These are phyloP conservation scores for Botrytis byssoidea DNA, from an alignment of 2,329 filamentous ascomycete genomes.

Conservation along the genomic window DNA sequence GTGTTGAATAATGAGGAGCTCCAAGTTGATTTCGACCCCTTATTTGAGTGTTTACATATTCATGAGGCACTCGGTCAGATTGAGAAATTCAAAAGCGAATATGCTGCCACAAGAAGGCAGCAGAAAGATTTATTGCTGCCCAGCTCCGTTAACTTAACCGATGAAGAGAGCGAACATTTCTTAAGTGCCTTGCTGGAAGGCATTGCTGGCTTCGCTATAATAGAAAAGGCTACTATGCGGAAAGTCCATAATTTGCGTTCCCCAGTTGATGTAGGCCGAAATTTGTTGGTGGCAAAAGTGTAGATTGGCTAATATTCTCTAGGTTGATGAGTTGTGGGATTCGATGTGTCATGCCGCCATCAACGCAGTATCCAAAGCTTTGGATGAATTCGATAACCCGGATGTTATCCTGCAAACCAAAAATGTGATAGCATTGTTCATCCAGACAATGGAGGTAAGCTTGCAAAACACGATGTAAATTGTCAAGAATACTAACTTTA, in stretches of 20 bases:
- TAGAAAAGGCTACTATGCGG: slow-evolving; percentile 91
- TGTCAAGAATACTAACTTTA: slow-evolving; percentile 16
- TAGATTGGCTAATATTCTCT: slow-evolving; percentile 25
- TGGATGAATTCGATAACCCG: slow-evolving; percentile 80
- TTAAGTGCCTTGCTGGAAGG: slow-evolving; percentile 90
- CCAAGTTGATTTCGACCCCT: slow-evolving; percentile 88
- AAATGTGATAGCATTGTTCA: slow-evolving; percentile 86
- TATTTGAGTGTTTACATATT: slow-evolving; percentile 95
- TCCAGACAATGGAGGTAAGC: slow-evolving; percentile 92
- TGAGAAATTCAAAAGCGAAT: slow-evolving; percentile 87
- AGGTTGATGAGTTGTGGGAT: slow-evolving; percentile 98
- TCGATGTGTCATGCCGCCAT: slow-evolving; percentile 93
- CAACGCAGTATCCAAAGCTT: slow-evolving; percentile 72
- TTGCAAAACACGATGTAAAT: background rate
- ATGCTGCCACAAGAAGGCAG: slow-evolving; percentile 82
- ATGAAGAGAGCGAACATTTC: slow-evolving; percentile 77
- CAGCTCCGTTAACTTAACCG: slow-evolving; percentile 68
- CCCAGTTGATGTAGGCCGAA: slow-evolving; percentile 66
- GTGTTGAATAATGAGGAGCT: slow-evolving; percentile 93
- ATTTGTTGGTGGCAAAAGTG: background rate
- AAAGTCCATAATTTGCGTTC: slow-evolving; percentile 80
- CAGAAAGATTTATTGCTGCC: slow-evolving; percentile 92
- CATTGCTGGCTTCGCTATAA: slow-evolving; percentile 93
- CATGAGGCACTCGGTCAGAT: slow-evolving; percentile 91
- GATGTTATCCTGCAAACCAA: slow-evolving; percentile 94